A percentile compares a stretch with the other conserved stretches of the same genome.
Evolutionary conservation across 2,329 filamentous ascomycete genomes (phyloP).

Genomic region (Aspergillus neotritici): DNA sequence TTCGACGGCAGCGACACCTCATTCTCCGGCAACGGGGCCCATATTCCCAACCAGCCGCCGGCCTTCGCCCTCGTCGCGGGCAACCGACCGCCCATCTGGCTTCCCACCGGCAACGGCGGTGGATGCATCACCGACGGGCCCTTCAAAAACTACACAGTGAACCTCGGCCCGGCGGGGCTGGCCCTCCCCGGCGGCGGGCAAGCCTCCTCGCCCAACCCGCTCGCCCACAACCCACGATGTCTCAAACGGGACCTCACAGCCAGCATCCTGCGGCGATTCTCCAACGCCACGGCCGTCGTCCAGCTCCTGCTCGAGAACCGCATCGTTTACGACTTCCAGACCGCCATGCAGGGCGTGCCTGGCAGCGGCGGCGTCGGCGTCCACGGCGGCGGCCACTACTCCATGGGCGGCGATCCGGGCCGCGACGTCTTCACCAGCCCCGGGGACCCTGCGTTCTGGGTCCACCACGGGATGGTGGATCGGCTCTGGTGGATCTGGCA

Average conservation of each 20-base stretch:
- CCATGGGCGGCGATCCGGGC: slow-evolving; percentile 42
- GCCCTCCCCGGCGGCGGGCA: slow-evolving; percentile 6
- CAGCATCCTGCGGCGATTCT: slow-evolving; percentile 13
- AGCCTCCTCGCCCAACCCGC: slow-evolving; percentile 6
- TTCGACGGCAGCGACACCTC: slow-evolving; percentile 47
- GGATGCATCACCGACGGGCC: slow-evolving; percentile 14
- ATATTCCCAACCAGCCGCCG: slow-evolving; percentile 20
- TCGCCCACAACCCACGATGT: slow-evolving; percentile 28
- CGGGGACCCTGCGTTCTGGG: slow-evolving; percentile 7
- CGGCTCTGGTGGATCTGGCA: slow-evolving; percentile 9
- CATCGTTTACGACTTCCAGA: slow-evolving; percentile 32
- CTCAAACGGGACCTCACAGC: slow-evolving; percentile 24
- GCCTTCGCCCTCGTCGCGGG: slow-evolving; percentile 16
- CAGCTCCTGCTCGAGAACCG: slow-evolving; percentile 16
- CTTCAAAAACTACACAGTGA: slow-evolving; percentile 11
- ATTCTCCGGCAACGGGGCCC: slow-evolving; percentile 43
- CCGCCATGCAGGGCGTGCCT: slow-evolving; percentile 34
- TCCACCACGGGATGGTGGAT: slow-evolving; percentile 11
- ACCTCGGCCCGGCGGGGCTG: slow-evolving; percentile 8
- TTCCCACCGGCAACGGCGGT: slow-evolving; percentile 31
- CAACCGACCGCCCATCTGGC: slow-evolving; percentile 34
- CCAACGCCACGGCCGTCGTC: slow-evolving; percentile 20
- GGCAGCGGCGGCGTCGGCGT: slow-evolving; percentile 33
- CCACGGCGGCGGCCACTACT: slow-evolving; percentile 45
- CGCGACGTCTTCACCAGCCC: slow-evolving; percentile 37